Conservation (phyloP, 2,329 filamentous ascomycete species). For the Xylariaceae sp. region DNA sequence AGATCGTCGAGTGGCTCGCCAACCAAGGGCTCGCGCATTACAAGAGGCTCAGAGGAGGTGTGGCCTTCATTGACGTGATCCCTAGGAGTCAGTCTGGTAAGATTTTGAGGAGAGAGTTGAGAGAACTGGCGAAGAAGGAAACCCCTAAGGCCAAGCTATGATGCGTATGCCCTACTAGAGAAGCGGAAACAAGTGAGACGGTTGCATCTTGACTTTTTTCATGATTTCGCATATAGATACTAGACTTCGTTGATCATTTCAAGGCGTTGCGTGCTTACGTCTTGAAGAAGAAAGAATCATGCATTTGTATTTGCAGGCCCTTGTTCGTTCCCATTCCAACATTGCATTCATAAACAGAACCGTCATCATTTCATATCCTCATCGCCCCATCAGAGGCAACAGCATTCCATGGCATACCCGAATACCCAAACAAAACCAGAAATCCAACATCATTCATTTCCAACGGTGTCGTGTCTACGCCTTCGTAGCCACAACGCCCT, state of each 20-base stretch:
- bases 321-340: background rate
- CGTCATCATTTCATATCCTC: background rate
- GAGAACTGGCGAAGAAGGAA: constrained; percentile 27
- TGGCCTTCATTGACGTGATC: constrained; percentile 33
- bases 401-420: no score
- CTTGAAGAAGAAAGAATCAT: background rate
- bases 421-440: background rate
- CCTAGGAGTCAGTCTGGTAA: constrained; percentile 37
- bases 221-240: background rate
- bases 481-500: constrained; percentile 30
- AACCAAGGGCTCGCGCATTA: constrained; percentile 28
- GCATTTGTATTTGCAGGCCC: background rate
- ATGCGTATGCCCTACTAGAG: background rate
- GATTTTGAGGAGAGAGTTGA: constrained; percentile 33
- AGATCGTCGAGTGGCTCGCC: constrained; percentile 26
- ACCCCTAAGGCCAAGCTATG: constrained; percentile 20
- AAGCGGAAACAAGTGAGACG: background rate
- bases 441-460: background rate
- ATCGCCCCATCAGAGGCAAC: background rate
- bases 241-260: background rate
- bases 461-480: constrained; percentile 2
- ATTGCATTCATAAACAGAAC: background rate
- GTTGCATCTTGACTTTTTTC: background rate
- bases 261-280: background rate
- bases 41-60: constrained; percentile 34